Evolutionary conservation across 768 basidiomycete species (phyloP).

Genomic region (Phylloporus sp.): DNA sequence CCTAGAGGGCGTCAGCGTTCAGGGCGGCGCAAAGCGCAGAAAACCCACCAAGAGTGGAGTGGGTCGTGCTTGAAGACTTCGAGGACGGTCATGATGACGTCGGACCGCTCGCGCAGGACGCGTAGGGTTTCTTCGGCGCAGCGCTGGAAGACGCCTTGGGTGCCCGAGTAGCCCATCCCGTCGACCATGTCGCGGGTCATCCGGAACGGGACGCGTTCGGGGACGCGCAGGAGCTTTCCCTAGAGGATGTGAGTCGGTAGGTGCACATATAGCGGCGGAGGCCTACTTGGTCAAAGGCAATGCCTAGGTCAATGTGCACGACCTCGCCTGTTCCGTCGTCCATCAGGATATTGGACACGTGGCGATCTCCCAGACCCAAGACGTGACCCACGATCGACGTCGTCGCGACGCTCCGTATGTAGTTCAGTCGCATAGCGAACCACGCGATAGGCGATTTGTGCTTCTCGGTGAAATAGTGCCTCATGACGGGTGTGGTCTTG

Average conservation of each 20-base stretch:
- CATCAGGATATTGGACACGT: slow-evolving; percentile 87
- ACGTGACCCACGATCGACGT: slow-evolving; percentile 93
- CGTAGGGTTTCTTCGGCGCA: slow-evolving; percentile 94
- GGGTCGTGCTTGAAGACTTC: slow-evolving; percentile 98
- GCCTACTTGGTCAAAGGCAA: slow-evolving; percentile 89
- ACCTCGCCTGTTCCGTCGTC: slow-evolving; percentile 81
- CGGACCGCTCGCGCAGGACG: slow-evolving; percentile 80
- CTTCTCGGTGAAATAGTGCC: slow-evolving; percentile 89
- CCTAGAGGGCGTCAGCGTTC: slow-evolving; percentile 38
- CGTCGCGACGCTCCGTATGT: slow-evolving; percentile 89
- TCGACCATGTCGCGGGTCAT: slow-evolving; percentile 93
- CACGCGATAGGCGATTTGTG: slow-evolving; percentile 87
- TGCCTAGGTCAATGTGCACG: slow-evolving; percentile 94
- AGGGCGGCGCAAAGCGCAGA: background rate
- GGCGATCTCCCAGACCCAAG: slow-evolving; percentile 90
- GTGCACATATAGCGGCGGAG: background rate
- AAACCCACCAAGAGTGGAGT: slow-evolving; percentile 78
- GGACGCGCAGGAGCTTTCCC: slow-evolving; percentile 76
- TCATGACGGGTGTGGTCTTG: slow-evolving; percentile 78
- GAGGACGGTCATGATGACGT: slow-evolving; percentile 88
- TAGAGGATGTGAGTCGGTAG: slow-evolving; percentile 25
- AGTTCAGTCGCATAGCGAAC: slow-evolving; percentile 88
- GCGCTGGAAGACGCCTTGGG: slow-evolving; percentile 90
- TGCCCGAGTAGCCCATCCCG: slow-evolving; percentile 86
- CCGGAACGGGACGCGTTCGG: slow-evolving; percentile 92